Base-by-base conservation (phyloP, 2,329 filamentous ascomycete species). In the Xylaria sp. region DNA sequence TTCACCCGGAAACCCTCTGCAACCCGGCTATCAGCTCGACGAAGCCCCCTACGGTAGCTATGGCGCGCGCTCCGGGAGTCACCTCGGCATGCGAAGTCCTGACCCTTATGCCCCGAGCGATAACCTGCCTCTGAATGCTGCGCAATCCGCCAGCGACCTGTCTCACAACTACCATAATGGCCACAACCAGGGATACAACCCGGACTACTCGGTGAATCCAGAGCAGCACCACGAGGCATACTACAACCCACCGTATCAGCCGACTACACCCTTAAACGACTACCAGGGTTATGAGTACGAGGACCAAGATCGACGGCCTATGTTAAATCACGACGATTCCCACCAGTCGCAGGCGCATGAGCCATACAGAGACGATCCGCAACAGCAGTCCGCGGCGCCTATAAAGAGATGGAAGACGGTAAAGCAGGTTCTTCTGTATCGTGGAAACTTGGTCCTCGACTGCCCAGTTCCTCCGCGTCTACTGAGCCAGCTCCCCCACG, bases 321-420 rank as follows among this genome's bases (percentile, higher is more conserved):
- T 97, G 76, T 78, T 97, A 39, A 77, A 83, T 23, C 81, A 84
- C 54, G 84, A 84, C 52, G 80, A 83, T 42, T 76, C 39, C 68
- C 64, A 60, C 69, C 61, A 76, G 72, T 59, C 67, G 66, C 61
- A 76, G 71, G 59, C 67, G 34, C 69, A 67, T 60, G 77, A 80
- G 44, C 72, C 74, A 1, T 83, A 80, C 66, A 71, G 73, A 52
- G 81, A 82, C 57, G 74, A 78, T 16, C 75, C 75, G 19, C 66
- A 58, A 5, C 63, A 65, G 50, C 65, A 57, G 79, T 82, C 18
- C 80, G 65, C 83, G 80, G 58, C 83, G 78, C 64, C 83, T 3
- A 86, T 97, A 66, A 88, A 90, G 74, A 84, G 94, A 73, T 97
- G 91, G 90, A 99, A 97, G 80, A 99, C 94, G 0, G 93, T 99